Conservation (phyloP, 1,284 basidiomycete genomes). For the Malassezia furfur region DNA sequence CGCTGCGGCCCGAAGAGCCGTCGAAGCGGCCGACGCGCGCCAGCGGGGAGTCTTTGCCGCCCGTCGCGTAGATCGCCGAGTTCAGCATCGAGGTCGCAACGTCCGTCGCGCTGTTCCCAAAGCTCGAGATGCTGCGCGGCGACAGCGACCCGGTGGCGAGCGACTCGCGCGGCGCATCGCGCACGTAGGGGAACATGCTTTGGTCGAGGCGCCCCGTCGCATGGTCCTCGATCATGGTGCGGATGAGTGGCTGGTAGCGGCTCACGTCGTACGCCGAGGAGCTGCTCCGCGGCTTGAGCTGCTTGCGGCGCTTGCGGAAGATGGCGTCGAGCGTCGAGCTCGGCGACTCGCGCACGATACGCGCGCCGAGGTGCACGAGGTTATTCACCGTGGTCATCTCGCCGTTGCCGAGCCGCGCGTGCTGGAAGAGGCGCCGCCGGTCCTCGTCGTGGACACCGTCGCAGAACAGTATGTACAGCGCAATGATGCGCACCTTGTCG, state of each 20-base stretch:
- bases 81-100: conserved; percentile 17
- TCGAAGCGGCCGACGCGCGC: conserved; percentile 20
- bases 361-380: conserved; percentile 68
- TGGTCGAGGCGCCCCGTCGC: conserved; percentile 67
- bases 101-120: conserved; percentile 4
- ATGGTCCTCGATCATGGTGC: conserved; percentile 82
- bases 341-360: conserved; percentile 61
- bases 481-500: conserved; percentile 93
- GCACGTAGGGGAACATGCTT: conserved; percentile 76
- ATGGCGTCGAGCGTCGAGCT: conserved; percentile 27
- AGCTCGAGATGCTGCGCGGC: background rate
- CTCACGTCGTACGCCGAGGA: conserved; percentile 86
- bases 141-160: background rate
- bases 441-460: conserved; percentile 98
- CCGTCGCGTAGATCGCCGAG: conserved; percentile 16
- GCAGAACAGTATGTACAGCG: conserved; percentile 86
- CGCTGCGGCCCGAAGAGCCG: conserved; percentile 1
- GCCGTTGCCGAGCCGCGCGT: conserved; percentile 75
- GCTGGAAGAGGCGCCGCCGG: conserved; percentile 83
- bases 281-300: conserved; percentile 54
- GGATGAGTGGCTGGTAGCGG: conserved; percentile 77
- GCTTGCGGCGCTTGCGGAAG: conserved; percentile 59
- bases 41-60: conserved; percentile 22
- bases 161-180: conserved; percentile 63
- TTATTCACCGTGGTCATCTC: conserved; percentile 94